These are phyloP conservation scores for Xylariaceae sp. DNA, from an alignment of 2,329 filamentous ascomycete species.

Conservation along the genomic window DNA sequence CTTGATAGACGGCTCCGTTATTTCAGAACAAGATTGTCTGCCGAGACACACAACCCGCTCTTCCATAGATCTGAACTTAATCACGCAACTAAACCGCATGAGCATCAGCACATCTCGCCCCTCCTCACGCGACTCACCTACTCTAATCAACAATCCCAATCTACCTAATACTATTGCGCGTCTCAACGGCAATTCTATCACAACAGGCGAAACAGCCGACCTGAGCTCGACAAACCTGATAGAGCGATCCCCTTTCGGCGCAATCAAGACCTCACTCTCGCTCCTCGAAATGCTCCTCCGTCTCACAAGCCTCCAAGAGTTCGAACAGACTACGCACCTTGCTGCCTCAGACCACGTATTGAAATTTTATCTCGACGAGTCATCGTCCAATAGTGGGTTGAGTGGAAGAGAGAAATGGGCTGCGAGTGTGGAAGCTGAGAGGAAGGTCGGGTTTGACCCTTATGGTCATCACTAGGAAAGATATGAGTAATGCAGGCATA, in stretches of 20 bases:
- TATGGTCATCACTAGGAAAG: constrained; percentile 39
- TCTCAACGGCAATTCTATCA: neutral
- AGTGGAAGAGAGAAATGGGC: constrained; percentile 42
- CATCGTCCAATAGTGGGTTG: constrained; percentile 49
- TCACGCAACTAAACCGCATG: constrained; percentile 33
- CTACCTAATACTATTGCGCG: neutral
- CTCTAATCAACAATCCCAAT: neutral
- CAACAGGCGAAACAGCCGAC: constrained; percentile 4
- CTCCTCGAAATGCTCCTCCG: constrained; percentile 86
- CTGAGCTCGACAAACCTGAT: constrained; percentile 27
- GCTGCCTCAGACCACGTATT: constrained; percentile 85
- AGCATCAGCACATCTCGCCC: constrained; percentile 39
- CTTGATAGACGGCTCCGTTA: constrained; percentile 5
- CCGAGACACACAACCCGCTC: constrained; percentile 16
- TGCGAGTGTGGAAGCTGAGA: constrained; percentile 43
- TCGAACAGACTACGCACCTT: constrained; percentile 85
- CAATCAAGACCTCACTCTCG: constrained; percentile 59
- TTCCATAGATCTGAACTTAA: constrained; percentile 27
- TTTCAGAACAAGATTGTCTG: constrained; percentile 2
- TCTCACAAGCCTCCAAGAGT: constrained; percentile 82
- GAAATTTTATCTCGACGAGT: constrained; percentile 74
- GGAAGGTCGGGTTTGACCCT: constrained; percentile 53
- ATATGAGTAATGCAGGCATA: too few species aligned
- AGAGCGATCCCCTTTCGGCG: constrained; percentile 45
- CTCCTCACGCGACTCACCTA: constrained; percentile 16